Evolutionary conservation across 129 eudicot genomes (phyloP), one percentile per base, ranked within the genome.

Genomic region (Gnaphalium uliginosum): DNA sequence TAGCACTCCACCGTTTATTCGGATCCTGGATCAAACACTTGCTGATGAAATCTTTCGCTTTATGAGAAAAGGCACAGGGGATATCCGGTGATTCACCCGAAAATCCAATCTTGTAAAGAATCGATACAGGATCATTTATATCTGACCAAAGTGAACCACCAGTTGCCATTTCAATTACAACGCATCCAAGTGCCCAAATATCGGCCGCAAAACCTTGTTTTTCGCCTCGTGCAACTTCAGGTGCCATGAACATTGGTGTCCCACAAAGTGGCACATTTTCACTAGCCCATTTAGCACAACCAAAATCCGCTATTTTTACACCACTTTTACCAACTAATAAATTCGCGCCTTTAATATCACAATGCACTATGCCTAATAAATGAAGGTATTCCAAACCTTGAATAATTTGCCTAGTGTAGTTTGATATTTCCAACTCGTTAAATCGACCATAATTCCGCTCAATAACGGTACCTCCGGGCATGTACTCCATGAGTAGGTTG

Each of bases 191-290:
- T 10, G 93, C 86, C 97, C 97, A 92, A 1, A 89, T 73, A 75
- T 92, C 97, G 15, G 96, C 91, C 6, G 86, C 59, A 30, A 67
- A 84, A 58, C 96, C 87, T 74, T 92, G 97, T 53, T 84, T 83
- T 67, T 89, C 89, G 22, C 97, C 93, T 17, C 91, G 84, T 1
- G 87, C 89, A 53, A 92, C 97, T 76, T 92, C 97, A 9, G 96
- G 96, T 4, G 93, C 91, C 96, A 92, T 89, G 78, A 72, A 92
- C 87, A 87, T 73, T 19, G 97, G 97, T 10, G 96, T 92, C 22
- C 96, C 96, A 11, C 91, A 79, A 22, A 84, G 43, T 30, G 79
- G 78, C 64, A 59, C 82, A 7, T 23, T 63, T 1, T 80, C 76
- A 24, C 62, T 25, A 8, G 14, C 75, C 87, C 89, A 70, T 76